Base-by-base conservation (phyloP, 805 yeast genomes). In the Yarrowia hollandica region DNA sequence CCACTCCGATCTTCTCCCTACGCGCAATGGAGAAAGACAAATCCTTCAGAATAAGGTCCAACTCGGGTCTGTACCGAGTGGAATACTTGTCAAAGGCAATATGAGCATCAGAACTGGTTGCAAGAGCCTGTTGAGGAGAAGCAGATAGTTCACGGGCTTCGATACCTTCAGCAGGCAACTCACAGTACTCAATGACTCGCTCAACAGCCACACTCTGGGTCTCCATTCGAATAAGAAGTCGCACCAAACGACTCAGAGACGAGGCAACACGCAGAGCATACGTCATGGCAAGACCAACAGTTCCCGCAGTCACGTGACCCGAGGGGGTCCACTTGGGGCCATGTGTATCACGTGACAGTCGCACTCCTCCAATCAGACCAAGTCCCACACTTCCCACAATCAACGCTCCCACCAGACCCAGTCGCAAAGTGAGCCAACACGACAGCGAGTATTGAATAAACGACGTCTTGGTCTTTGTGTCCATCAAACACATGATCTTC, bases 361-460 rank as follows among this genome's bases (percentile, higher is more conserved):
- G 37, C 62, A 10, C 60, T 66, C n/a, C 38, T 65, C 6, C 62
- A 63, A 34, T 61, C 60, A 42, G 59, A 60, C 38, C 33, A 6
- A 62, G 62, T 0, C 64, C 61, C 37, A 60, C 59, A 25, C 64
- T 64, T 50, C 59, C 64, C 35, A 68, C 65, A 37, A 38, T 28
- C 14, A 30, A 16, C 4, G 37, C 38, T 7, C 50, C 48, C 9
- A 38, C 39, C 30, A 38, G 5, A 4, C 30, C 50, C 3, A 55
- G 33, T 18, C 59, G 37, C 7, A 55, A 90, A 14, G 96, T 91
- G 61, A 91, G 80, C 98, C 98, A 91, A 75, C 96, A 83, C 68
- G 88, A 88, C 9, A 94, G 83, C 68, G 86, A 87, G 58, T 86
- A 81, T 10, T 91, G 78, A 34, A 96, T 90, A 74, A 88, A 91